phyloP scores from a whole-genome alignment of 2,329 filamentous ascomycete species.

The Diaporthe vexans region DNA sequence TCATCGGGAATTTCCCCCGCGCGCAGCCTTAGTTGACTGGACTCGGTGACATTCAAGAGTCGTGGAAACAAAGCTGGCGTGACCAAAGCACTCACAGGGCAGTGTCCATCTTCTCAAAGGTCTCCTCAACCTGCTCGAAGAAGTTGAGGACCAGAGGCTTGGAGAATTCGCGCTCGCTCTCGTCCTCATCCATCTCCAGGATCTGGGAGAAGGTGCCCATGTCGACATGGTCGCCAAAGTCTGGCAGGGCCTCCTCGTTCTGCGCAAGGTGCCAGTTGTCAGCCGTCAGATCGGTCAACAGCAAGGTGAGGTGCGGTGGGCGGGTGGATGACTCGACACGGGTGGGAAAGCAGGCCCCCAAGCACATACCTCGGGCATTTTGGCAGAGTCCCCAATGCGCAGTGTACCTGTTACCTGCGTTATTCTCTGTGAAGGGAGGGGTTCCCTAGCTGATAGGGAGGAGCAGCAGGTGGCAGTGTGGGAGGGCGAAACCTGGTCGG shows the following conservation, averaged over 20 bases:
- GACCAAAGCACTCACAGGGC: conserved; percentile 77
- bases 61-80: conserved; percentile 1
- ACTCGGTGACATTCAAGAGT: background rate
- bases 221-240: conserved; percentile 85
- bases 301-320: background rate
- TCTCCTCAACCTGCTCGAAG: conserved; percentile 90
- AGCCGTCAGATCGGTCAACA: conserved; percentile 21
- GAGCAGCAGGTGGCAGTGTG: conserved; percentile 35
- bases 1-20: background rate
- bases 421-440: conserved; percentile 26
- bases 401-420: conserved; percentile 34
- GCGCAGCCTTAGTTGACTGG: background rate
- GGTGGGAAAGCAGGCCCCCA: background rate
- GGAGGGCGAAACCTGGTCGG: conserved; percentile 32
- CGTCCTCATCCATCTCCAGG: conserved; percentile 97
- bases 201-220: conserved; percentile 90
- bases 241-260: conserved; percentile 59
- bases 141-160: conserved; percentile 90
- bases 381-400: conserved; percentile 33
- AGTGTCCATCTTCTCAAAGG: conserved; percentile 86
- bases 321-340: background rate
- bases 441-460: conserved; percentile 32
- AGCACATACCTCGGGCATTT: conserved; percentile 41
- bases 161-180: conserved; percentile 88
- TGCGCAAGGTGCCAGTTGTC: conserved; percentile 16